Conservation (phyloP, 371 early-diverging fungal species). For the Saksenaea oblongispora region DNA sequence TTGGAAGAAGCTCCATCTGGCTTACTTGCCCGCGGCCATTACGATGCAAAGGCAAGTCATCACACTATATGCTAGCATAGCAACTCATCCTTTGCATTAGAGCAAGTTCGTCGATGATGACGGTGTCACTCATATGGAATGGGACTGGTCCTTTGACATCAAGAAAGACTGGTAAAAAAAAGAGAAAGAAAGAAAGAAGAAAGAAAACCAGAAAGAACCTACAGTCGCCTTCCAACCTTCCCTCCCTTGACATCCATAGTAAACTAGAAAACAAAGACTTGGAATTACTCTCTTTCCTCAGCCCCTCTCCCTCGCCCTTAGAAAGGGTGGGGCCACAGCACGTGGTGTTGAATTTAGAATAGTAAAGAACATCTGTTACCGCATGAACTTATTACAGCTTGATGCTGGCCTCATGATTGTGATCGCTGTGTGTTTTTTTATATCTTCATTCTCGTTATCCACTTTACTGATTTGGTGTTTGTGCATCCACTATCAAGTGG, state of each 20-base stretch:
- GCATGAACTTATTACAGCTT: no score
- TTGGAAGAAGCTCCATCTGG: conserved; percentile 90
- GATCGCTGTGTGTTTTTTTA: no score
- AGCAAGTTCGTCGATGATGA: conserved; percentile 70
- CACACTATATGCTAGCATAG: background rate
- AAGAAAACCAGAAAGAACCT: background rate
- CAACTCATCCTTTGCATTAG: conserved; percentile 15
- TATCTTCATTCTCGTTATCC: no score
- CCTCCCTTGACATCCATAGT: background rate
- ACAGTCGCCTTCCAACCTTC: background rate
- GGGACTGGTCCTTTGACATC: conserved; percentile 69
- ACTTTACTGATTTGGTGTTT: no score
- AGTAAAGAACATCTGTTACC: no score
- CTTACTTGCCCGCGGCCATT: conserved; percentile 88
- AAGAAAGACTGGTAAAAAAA: conserved; percentile 67
- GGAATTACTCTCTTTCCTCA: background rate
- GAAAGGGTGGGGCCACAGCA: no score
- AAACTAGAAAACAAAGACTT: background rate
- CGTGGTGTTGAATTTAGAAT: no score
- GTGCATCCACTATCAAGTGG: no score
- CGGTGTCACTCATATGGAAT: conserved; percentile 58
- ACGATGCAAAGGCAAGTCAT: conserved; percentile 69
- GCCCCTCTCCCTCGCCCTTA: no score
- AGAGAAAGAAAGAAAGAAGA: conserved; percentile 11
- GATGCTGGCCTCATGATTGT: no score